Conservation (phyloP, 495 filamentous ascomycete species). For the Aspergillus biplanus region DNA sequence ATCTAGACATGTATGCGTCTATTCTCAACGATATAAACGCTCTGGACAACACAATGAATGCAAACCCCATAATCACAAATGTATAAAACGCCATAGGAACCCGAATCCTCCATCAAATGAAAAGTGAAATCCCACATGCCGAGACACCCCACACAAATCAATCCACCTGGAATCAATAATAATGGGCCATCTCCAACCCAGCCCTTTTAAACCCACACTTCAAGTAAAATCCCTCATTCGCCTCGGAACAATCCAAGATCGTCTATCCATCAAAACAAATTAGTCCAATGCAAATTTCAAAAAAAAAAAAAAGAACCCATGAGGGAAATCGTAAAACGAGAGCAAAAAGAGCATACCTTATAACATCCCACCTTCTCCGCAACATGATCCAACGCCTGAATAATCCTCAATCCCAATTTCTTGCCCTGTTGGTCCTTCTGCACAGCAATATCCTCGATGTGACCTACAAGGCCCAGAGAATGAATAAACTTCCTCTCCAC, state of each 20-base stretch:
- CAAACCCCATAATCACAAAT: background rate
- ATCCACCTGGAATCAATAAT: conserved; percentile 60
- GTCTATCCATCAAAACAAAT: conserved; percentile 42
- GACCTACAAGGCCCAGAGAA: conserved; percentile 68
- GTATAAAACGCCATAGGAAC: conserved; percentile 14
- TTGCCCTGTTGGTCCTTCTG: conserved; percentile 93
- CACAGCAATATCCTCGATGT: conserved; percentile 98
- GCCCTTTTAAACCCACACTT: conserved; percentile 97
- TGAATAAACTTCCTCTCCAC: conserved; percentile 66
- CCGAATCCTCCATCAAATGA: background rate
- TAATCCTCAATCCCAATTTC: conserved; percentile 89
- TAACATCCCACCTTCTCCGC: conserved; percentile 87
- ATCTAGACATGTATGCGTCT: conserved; percentile 12
- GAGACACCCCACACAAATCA: background rate
- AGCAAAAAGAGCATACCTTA: conserved; percentile 65
- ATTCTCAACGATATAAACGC: conserved; percentile 4
- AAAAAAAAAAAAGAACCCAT: conserved; percentile 6
- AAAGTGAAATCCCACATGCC: background rate
- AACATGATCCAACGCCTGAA: conserved; percentile 90
- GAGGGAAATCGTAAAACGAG: background rate
- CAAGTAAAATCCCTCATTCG: conserved; percentile 97
- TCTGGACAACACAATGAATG: background rate
- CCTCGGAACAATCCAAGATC: conserved; percentile 76
- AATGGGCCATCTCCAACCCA: conserved; percentile 96
- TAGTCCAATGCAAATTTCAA: background rate